Evolutionary conservation across 768 basidiomycete species (phyloP).

Genomic region (Auricularia auricula-judae): DNA sequence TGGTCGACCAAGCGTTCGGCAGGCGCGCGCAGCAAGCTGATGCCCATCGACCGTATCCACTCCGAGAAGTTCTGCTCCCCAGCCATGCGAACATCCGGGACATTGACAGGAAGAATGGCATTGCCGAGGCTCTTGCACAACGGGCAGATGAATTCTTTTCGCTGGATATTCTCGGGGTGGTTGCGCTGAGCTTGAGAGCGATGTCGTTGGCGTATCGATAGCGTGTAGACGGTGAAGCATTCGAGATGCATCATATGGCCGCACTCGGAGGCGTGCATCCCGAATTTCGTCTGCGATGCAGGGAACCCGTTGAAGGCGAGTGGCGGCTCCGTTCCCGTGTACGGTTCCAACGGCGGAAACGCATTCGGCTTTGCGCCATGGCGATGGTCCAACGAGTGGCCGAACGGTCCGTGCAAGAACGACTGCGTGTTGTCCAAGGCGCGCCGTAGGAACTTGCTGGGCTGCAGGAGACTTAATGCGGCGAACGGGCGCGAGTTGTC

Average conservation of each 20-base stretch:
- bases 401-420: slow-evolving; percentile 39
- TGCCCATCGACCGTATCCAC: slow-evolving; percentile 84
- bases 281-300: slow-evolving; percentile 63
- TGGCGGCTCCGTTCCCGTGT: slow-evolving; percentile 7
- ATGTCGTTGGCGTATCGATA: slow-evolving; percentile 80
- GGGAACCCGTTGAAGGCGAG: slow-evolving; percentile 66
- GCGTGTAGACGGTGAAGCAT: slow-evolving; percentile 85
- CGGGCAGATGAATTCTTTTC: slow-evolving; percentile 93
- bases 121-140: slow-evolving; percentile 96
- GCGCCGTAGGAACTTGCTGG: slow-evolving; percentile 72
- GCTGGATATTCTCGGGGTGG: slow-evolving; percentile 88
- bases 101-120: slow-evolving; percentile 74
- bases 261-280: slow-evolving; percentile 79
- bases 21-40: slow-evolving; percentile 77
- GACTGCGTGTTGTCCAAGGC: slow-evolving; percentile 53
- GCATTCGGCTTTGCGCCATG: background rate
- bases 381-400: slow-evolving; percentile 7
- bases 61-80: slow-evolving; percentile 51
- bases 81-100: slow-evolving; percentile 22
- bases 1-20: slow-evolving; percentile 63
- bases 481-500: slow-evolving; percentile 68
- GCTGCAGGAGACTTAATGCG: slow-evolving; percentile 75
- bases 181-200: slow-evolving; percentile 81
- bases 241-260: slow-evolving; percentile 96
- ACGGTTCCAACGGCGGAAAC: slow-evolving; percentile 1